Base-by-base conservation (phyloP, 805 yeast species). In the Starmerella bombi region DNA sequence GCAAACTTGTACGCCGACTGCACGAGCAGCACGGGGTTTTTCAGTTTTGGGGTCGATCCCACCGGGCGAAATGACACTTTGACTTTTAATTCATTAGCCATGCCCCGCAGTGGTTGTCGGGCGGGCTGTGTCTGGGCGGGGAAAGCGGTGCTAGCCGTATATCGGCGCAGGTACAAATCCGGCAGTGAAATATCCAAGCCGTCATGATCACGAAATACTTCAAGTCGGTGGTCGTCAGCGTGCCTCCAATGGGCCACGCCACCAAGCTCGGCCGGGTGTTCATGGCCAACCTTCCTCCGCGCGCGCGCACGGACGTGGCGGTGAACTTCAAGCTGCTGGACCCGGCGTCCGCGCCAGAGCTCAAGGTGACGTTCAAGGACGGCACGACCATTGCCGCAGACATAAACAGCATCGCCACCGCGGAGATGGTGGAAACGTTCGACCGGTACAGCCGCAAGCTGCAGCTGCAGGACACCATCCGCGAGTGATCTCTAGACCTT, bases 201-300 rank as follows among this genome's bases (percentile, higher is more conserved):
- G n/a, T n/a, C 23, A 86, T 86, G 97, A 80, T 86, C 55, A 88
- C 96, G 30, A 84, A 83, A 61, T 86, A 80, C 63, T 83, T 88
- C 64, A 68, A 85, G 27, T 74, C 75, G 49, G 83, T 84, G 7
- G 66, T 67, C 33, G 81, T 88, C 32, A 75, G 69, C 55, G 83
- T 86, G 33, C 54, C 53, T 17, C 40, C 48, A 3, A 41, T 34
- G 16, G 50, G 51, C 29, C 47, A 38, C 29, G 37, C 48, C 63
- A 91, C 85, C 33, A 80, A 78, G 59, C 66, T 80, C 5, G 85
- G 93, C 4, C 74, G 97, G 52, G 64, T 80, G 7, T 77, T 86
- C 52, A 68, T 86, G 34, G 70, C 91, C 9, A 70, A 82, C 39
- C 72, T 86, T 32, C 96, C 96, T 9, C 84, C 91, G 5, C 65